Conservation (phyloP, 2,329 filamentous ascomycete species). For the Falciphora oryzae region DNA sequence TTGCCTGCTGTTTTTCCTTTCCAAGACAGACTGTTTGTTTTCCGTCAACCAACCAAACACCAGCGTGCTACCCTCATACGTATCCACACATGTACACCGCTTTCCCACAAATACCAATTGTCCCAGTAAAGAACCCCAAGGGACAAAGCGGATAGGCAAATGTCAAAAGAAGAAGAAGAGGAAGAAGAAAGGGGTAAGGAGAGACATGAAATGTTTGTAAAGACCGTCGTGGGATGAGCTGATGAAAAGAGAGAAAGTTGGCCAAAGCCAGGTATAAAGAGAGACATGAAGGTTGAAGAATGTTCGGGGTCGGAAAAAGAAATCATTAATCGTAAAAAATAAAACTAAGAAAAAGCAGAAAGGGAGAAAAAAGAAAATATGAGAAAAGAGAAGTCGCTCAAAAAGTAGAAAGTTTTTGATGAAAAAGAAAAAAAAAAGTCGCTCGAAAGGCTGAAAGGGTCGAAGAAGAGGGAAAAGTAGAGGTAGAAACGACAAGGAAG, state of each 20-base stretch:
- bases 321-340: neutral
- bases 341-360: neutral
- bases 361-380: conserved; percentile 4
- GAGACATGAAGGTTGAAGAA: neutral
- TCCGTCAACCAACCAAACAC: neutral
- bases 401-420: neutral
- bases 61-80: too few species aligned
- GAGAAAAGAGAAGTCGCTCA: conserved; percentile 2
- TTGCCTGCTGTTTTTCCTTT: neutral
- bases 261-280: neutral
- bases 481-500: conserved; percentile 3
- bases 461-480: conserved; percentile 11
- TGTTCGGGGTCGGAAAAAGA: too few species aligned
- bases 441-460: conserved; percentile 3
- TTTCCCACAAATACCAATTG: neutral
- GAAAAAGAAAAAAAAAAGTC: neutral
- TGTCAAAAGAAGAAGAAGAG: neutral
- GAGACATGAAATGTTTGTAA: neutral
- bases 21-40: neutral
- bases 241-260: neutral
- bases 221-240: neutral
- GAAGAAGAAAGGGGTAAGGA: neutral
- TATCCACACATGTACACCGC: neutral
- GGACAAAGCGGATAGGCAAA: neutral
- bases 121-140: neutral